phyloP scores from a whole-genome alignment of 768 basidiomycete species.

The Fomitopsis serialis region DNA sequence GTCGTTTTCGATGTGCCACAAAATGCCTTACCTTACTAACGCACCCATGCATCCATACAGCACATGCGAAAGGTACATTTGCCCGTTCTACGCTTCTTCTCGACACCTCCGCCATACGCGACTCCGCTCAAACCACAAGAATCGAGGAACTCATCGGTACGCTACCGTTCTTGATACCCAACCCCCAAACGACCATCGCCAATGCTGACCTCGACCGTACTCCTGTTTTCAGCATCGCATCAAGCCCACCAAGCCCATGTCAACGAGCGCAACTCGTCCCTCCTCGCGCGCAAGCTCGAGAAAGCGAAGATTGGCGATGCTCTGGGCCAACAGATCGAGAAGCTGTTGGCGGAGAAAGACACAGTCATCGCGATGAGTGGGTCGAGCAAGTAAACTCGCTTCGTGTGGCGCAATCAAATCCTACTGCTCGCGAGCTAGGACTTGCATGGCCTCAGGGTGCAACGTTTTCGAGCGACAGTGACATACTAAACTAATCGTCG shows the following conservation, averaged over 20 bases:
- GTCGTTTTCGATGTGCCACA: neutral
- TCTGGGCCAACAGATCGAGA: conserved; percentile 10
- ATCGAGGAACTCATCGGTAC: conserved; percentile 1
- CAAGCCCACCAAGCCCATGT: neutral
- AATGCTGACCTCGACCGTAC: neutral
- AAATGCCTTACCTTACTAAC: no score
- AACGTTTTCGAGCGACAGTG: no score
- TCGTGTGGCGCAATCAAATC: no score
- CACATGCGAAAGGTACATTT: neutral
- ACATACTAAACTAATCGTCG: no score
- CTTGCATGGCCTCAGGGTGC: no score
- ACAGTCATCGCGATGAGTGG: conserved; percentile 1
- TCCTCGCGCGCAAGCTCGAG: conserved; percentile 12
- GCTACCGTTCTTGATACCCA: no score
- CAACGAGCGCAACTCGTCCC: neutral
- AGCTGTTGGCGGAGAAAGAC: conserved; percentile 6
- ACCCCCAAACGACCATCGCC: no score
- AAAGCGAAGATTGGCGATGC: conserved; percentile 7
- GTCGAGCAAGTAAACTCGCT: neutral
- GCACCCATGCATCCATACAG: neutral
- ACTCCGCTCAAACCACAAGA: neutral
- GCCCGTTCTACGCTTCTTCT: neutral
- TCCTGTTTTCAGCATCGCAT: neutral
- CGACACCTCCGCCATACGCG: neutral
- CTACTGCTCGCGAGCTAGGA: no score